Base-by-base conservation (phyloP, 306 rosid species). In the Glycyrrhiza uralensis region DNA sequence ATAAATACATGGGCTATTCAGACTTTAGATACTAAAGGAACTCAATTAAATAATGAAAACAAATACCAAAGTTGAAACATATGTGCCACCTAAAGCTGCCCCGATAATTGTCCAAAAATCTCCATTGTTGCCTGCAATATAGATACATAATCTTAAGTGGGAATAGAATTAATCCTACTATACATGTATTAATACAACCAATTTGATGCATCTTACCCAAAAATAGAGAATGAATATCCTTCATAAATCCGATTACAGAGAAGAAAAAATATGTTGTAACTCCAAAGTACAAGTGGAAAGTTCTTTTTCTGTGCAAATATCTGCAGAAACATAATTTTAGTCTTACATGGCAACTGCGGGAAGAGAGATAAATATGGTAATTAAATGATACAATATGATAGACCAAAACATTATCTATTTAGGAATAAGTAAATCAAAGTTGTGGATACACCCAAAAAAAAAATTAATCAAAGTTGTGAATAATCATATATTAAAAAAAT, bases 51-150 rank as follows among this genome's bases (percentile, higher is more conserved):
- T 39, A 55, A 72, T 1, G 22, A 79, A 77, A 58, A 62, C 12
- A 71, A 69, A 36, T 89, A 94, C 98, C 98, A 65, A 94, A 91
- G 87, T 94, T 94, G 68, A 94, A 94, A 82, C 97, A 91, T 79
- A 91, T 94, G 65, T 94, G 98, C 98, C 97, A 94, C 80, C 96
- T 86, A 76, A 94, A 94, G 76, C 95, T 82, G 77, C 97, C 97
- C 56, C 96, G 87, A 74, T 63, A 91, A 75, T 84, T 77, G 81
- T 94, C 95, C 92, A 94, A 77, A 73, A 75, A 82, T 68, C 85
- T 76, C 95, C 89, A 94, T 20, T 68, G 83, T 78, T 86, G 83
- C 80, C 97, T 91, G 71, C 46, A 80, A 69, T 30, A 55, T 12
- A 66, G 52, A 83, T 69, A 64, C 47, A 71, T 13, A 52, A 39